These are phyloP conservation scores for Tulasnella sp. DNA, from an alignment of 768 basidiomycete genomes.

Conservation along the genomic window DNA sequence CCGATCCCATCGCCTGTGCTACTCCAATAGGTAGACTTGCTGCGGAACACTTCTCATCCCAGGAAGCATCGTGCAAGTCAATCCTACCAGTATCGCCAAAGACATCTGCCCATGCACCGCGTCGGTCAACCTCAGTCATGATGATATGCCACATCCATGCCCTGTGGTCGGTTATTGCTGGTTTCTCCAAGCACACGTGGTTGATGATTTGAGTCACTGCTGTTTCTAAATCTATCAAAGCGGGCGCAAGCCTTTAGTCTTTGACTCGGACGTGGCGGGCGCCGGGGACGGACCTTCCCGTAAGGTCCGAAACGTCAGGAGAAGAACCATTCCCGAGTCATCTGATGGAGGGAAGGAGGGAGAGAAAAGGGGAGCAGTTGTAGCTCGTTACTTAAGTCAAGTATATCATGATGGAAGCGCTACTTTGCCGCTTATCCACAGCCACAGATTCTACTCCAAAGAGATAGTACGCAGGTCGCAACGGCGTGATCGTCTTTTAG, in stretches of 20 bases:
- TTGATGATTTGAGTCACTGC: conserved; percentile 12
- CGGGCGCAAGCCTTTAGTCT: neutral
- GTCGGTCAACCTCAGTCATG: neutral
- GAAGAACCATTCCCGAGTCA: conserved; percentile 47
- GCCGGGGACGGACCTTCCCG: conserved; percentile 58
- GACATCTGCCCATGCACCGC: conserved; percentile 1
- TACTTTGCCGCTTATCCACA: conserved; percentile 43
- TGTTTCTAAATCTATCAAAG: conserved; percentile 65
- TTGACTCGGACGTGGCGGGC: neutral
- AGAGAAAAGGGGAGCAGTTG: too few species aligned
- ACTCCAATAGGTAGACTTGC: neutral
- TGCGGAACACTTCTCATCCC: conserved; percentile 21
- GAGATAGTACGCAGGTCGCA: conserved; percentile 63
- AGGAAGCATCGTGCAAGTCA: conserved; percentile 36
- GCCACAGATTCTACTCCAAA: conserved; percentile 58
- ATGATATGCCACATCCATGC: conserved; percentile 16
- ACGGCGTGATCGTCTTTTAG: conserved; percentile 66
- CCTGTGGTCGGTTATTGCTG: conserved; percentile 8
- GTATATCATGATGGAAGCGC: too few species aligned
- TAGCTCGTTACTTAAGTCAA: too few species aligned
- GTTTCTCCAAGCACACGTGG: neutral
- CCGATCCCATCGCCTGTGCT: too few species aligned
- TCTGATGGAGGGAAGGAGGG: too few species aligned
- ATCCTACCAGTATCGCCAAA: conserved; percentile 33
- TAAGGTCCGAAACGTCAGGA: conserved; percentile 66